Conservation (phyloP, 1,284 basidiomycete species). For the Limonomyces culmigenus region DNA sequence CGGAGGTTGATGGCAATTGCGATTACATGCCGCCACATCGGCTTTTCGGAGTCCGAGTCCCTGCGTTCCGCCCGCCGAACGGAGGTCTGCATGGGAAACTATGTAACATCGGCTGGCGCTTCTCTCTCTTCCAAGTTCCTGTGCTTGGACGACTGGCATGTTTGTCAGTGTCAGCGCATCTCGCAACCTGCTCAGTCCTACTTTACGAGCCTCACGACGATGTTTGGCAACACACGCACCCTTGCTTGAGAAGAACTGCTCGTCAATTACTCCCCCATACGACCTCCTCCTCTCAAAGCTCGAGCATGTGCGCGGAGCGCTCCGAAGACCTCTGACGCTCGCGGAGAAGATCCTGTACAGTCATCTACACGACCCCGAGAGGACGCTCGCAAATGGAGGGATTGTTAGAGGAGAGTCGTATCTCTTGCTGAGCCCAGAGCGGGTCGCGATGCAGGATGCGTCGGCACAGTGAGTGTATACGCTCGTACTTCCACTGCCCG, state of each 20-base stretch:
- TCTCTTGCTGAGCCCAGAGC: constrained; percentile 79
- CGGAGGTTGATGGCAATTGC: no score
- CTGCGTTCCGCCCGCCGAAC: no score
- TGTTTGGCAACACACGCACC: constrained; percentile 38
- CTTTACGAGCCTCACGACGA: no score
- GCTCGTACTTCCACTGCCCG: background rate
- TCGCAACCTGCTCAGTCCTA: no score
- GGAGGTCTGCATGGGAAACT: no score
- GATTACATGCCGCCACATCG: no score
- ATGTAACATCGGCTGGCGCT: no score
- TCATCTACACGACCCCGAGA: constrained; percentile 74
- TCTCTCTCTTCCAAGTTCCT: no score
- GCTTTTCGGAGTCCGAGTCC: no score
- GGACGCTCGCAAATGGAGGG: constrained; percentile 48
- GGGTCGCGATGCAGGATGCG: constrained; percentile 98
- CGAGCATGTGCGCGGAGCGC: constrained; percentile 56
- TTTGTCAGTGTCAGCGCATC: no score
- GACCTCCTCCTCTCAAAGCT: constrained; percentile 61
- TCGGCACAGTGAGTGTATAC: constrained; percentile 70
- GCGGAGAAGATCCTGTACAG: constrained; percentile 98
- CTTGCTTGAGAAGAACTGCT: constrained; percentile 45
- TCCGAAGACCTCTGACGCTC: constrained; percentile 64
- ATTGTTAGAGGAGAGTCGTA: constrained; percentile 78
- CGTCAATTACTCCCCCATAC: constrained; percentile 86
- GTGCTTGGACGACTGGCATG: no score